Conservation (phyloP, 306 rosid genomes). For the Citrullus mucosospermus region DNA sequence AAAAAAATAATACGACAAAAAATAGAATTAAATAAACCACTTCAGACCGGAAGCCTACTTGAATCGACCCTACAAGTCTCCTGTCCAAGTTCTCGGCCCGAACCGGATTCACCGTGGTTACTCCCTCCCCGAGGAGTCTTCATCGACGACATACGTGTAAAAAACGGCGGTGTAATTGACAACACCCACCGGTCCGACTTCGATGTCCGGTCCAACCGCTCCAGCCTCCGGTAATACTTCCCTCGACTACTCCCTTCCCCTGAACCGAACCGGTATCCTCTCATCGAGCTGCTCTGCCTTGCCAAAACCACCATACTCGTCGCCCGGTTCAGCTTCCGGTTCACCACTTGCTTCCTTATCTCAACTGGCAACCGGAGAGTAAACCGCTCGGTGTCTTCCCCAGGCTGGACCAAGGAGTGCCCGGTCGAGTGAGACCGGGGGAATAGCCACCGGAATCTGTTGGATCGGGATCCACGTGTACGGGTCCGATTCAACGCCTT, state of each 20-base stretch:
- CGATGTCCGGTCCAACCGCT: slow-evolving; percentile 24
- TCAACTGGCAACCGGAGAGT: slow-evolving; percentile 61
- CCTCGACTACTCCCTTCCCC: slow-evolving; percentile 48
- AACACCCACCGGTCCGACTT: slow-evolving; percentile 77
- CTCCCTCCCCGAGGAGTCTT: slow-evolving; percentile 30
- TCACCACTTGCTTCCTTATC: slow-evolving; percentile 50
- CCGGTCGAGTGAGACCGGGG: slow-evolving; percentile 91
- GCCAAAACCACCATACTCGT: slow-evolving; percentile 53
- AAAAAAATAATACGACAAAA: neutral
- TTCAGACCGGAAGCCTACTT: slow-evolving; percentile 29
- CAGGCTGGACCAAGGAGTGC: slow-evolving; percentile 58
- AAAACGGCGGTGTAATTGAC: slow-evolving; percentile 43
- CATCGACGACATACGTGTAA: slow-evolving; percentile 43
- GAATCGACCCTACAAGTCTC: slow-evolving; percentile 13
- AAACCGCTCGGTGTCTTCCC: slow-evolving; percentile 67
- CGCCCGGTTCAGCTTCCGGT: slow-evolving; percentile 44
- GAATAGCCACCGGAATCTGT: slow-evolving; percentile 21
- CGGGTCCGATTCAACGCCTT: slow-evolving; percentile 47
- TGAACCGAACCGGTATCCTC: slow-evolving; percentile 36
- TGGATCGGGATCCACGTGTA: slow-evolving; percentile 31
- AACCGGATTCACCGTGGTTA: slow-evolving; percentile 22
- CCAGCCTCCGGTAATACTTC: slow-evolving; percentile 21
- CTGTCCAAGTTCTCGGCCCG: slow-evolving; percentile 19
- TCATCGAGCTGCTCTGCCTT: slow-evolving; percentile 37
- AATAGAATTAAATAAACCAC: neutral